phyloP scores from a whole-genome alignment of 371 early-diverging fungal species.

The Actinomortierella wolfii region DNA sequence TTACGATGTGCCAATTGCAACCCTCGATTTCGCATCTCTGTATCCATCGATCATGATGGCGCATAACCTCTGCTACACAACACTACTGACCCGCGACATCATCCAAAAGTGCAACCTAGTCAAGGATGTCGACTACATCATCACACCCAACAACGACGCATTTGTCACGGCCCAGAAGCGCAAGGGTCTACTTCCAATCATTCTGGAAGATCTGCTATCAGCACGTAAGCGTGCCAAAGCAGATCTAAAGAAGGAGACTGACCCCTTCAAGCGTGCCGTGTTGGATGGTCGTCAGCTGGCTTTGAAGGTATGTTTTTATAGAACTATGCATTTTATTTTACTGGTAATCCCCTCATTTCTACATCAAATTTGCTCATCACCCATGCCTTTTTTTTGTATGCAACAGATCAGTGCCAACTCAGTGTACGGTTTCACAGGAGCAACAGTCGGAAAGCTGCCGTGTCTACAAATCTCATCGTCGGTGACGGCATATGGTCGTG shows the following conservation, averaged over 20 bases:
- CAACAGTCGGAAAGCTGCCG: constrained; percentile 96
- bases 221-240: constrained; percentile 97
- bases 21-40: constrained; percentile 98
- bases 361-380: too few relatives aligned
- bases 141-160: constrained; percentile 89
- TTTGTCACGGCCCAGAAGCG: constrained; percentile 80
- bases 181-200: constrained; percentile 95
- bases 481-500: constrained; percentile 98
- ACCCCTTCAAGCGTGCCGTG: constrained; percentile 92
- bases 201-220: constrained; percentile 91
- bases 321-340: too few relatives aligned
- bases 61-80: constrained; percentile 99
- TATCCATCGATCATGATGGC: constrained; percentile 99
- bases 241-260: constrained; percentile 93
- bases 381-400: too few relatives aligned
- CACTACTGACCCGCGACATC: constrained; percentile 69
- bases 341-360: too few relatives aligned
- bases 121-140: constrained; percentile 82
- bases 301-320: constrained; percentile 69
- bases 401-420: constrained; percentile 97
- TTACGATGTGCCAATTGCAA: constrained; percentile 97
- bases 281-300: constrained; percentile 99
- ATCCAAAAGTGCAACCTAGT: constrained; percentile 70
- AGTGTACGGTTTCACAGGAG: constrained; percentile 99
- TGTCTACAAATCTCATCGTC: constrained; percentile 98